Percentiles rank a stretch among this genome's conserved stretches.
These are phyloP conservation scores for Staphylotrichum longicolle DNA, from an alignment of 495 filamentous ascomycete genomes.

Conservation along the genomic window DNA sequence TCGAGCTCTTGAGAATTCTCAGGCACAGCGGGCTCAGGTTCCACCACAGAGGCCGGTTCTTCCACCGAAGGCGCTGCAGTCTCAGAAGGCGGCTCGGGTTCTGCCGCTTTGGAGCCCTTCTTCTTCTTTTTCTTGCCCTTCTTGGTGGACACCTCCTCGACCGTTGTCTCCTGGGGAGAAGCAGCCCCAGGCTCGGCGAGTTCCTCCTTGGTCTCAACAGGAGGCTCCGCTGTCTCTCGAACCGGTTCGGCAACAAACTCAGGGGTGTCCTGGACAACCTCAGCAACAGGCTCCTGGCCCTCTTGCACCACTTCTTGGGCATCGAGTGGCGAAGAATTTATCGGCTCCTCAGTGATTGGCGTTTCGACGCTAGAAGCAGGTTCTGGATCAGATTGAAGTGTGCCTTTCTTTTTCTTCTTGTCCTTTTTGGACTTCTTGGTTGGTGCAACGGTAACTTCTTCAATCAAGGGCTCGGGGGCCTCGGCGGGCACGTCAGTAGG, in stretches of 20 bases:
- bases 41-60: conserved; percentile 18
- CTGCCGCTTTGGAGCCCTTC: conserved; percentile 28
- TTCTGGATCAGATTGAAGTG: conserved; percentile 22
- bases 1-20: background rate
- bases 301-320: background rate
- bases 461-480: background rate
- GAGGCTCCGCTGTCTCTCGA: conserved; percentile 1
- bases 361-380: conserved; percentile 20
- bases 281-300: background rate
- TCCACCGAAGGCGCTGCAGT: conserved; percentile 27
- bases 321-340: background rate
- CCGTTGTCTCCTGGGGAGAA: background rate
- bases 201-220: conserved; percentile 6
- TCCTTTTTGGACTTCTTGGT: conserved; percentile 32
- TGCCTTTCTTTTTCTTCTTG: conserved; percentile 37
- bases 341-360: conserved; percentile 15
- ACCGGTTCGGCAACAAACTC: background rate
- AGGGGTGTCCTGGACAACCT: conserved; percentile 6
- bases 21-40: background rate
- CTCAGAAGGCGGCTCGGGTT: conserved; percentile 26
- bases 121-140: conserved; percentile 31
- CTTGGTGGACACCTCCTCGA: conserved; percentile 17
- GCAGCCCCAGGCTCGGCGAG: background rate
- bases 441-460: too few species aligned
- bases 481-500: background rate